phyloP scores from a whole-genome alignment of 257 asterid genomes.

The Jaltomata sinuosa region DNA sequence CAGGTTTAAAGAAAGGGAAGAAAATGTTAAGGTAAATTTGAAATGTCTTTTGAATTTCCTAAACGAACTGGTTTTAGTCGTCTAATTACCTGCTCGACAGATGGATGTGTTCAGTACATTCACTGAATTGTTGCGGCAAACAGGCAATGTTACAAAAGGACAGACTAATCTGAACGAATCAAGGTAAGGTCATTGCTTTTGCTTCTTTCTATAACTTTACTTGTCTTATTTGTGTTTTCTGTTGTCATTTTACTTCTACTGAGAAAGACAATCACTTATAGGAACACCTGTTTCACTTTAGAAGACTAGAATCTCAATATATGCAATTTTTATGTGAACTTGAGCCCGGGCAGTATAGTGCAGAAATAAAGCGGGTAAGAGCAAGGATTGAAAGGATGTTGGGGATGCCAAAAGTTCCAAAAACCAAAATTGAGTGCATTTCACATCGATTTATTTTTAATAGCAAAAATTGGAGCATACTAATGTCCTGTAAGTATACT shows the following conservation, averaged over 20 bases:
- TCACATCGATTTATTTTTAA: neutral
- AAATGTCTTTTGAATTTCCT: neutral
- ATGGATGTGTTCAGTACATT: slow-evolving; percentile 95
- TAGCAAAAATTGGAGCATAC: neutral
- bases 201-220: neutral
- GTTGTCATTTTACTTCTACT: neutral
- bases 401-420: neutral
- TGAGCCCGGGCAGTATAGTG: neutral
- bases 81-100: slow-evolving; percentile 39
- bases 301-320: neutral
- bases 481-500: neutral
- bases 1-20: slow-evolving; percentile 97
- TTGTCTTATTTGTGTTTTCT: neutral
- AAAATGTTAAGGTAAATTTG: slow-evolving; percentile 81
- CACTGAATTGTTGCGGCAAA: slow-evolving; percentile 88
- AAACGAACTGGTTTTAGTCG: neutral
- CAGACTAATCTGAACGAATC: slow-evolving; percentile 71
- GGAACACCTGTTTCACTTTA: neutral
- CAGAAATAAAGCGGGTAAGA: neutral
- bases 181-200: slow-evolving; percentile 47
- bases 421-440: neutral
- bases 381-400: neutral
- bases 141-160: slow-evolving; percentile 91
- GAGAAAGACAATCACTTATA: neutral
- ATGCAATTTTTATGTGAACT: neutral